Base-by-base conservation (phyloP, 352 stramenopile genomes). In the Pythium coloratum region DNA sequence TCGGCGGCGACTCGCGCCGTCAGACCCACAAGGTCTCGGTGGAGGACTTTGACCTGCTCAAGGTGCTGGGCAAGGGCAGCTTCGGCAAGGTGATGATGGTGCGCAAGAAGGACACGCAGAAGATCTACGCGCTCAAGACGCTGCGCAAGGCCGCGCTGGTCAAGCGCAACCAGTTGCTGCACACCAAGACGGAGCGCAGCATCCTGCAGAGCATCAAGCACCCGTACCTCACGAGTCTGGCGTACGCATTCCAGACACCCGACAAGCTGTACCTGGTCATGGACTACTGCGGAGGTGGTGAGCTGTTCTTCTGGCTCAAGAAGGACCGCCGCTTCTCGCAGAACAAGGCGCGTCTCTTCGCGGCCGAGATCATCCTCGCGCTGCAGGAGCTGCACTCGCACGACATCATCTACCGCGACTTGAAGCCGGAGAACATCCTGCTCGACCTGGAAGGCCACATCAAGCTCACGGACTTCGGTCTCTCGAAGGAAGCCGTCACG, bases 21-120 rank as follows among this genome's bases (percentile, higher is more conserved):
- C 80, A 77, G 20, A 77, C 84, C 71, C 76, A 76, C 44, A 97
- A 97, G 76, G 84, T 98, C 53, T 91, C 86, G 62, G 87, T 98
- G 51, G 87, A 97, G 66, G 90, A 97, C 78, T 98, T 98, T 76
- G 89, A 97, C 64, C 67, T 97, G 72, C 82, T 97, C 64, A 97
- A 97, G 75, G 94, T 98, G 64, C 82, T 98, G 51, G 95, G 95
- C 66, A 98, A 98, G 78, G 95, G 95, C 56, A 95, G 81, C 49
- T 98, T 98, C 69, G 95, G 95, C 66, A 98, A 98, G 86, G 96
- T 98, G 59, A 97, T 98, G 86, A 95, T 97, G 86, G 93, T 98
- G 59, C 82, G 88, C 64, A 97, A 97, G 81, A 98, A 98, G 67
- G 91, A 97, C 72, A 96, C 87, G 32, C 85, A 92, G 63, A 94